These are phyloP conservation scores for Fraxinus sp. DNA, from an alignment of 305 asterid genomes.

Conservation along the genomic window DNA sequence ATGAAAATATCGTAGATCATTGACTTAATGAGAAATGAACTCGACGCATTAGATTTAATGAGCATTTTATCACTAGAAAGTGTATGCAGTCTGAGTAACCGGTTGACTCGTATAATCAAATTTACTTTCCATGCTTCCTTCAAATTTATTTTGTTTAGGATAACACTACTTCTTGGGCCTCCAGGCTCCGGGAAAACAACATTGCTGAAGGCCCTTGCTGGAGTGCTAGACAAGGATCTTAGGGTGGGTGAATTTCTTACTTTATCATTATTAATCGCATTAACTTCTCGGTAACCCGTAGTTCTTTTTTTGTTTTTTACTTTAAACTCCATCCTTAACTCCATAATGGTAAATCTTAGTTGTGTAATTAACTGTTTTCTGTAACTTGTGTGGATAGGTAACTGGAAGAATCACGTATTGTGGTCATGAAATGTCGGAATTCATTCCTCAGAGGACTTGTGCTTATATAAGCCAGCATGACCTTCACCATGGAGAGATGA, in stretches of 20 bases:
- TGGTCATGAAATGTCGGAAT: constrained; percentile 46
- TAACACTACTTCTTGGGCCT: constrained; percentile 51
- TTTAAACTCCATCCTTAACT: not conserved
- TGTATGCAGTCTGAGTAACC: not conserved
- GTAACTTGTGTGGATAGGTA: constrained; percentile 17
- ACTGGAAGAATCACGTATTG: constrained; percentile 43
- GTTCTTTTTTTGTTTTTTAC: not conserved
- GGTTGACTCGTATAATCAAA: not conserved
- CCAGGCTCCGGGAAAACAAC: constrained; percentile 45
- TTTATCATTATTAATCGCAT: not conserved
- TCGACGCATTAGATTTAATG: not conserved
- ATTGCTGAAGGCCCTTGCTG: constrained; percentile 42
- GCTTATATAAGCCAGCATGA: constrained; percentile 47
- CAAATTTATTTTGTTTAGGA: constrained; percentile 22
- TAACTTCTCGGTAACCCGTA: not conserved
- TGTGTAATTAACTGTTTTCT: not conserved
- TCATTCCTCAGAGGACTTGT: constrained; percentile 47
- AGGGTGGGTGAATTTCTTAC: constrained; percentile 29
- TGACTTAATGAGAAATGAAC: not conserved
- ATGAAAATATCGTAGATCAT: not conserved
- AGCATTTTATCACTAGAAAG: not conserved
- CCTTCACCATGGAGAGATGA: constrained; percentile 55
- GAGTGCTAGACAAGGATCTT: constrained; percentile 36
- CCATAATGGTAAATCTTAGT: not conserved
- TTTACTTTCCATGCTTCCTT: not conserved